Percentiles rank a stretch among this genome's conserved stretches.
These are phyloP conservation scores for Aspergillus awamori DNA, from an alignment of 2,329 filamentous ascomycete species.

Conservation along the genomic window DNA sequence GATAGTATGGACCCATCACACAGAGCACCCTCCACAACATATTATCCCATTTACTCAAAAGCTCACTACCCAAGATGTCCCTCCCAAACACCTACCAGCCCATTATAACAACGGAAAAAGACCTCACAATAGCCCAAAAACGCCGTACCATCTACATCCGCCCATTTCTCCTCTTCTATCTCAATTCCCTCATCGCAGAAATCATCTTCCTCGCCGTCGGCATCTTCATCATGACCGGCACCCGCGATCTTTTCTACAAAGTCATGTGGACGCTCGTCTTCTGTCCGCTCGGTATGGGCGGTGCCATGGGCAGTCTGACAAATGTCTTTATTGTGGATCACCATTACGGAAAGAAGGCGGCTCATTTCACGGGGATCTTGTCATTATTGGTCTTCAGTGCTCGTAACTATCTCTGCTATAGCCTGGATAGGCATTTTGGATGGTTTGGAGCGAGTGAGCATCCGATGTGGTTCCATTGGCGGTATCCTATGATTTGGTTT, in stretches of 20 bases:
- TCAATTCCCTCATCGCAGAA: constrained; percentile 16
- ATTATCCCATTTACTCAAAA: no score
- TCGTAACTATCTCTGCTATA: constrained; percentile 22
- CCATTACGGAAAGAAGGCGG: constrained; percentile 20
- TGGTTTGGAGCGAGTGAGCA: constrained; percentile 15
- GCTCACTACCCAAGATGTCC: not conserved
- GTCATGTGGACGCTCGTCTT: constrained; percentile 20
- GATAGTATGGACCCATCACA: no score
- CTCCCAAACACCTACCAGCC: not conserved
- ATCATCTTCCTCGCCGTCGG: constrained; percentile 16
- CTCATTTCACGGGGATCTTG: constrained; percentile 16
- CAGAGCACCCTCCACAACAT: no score
- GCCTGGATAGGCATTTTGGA: constrained; percentile 15
- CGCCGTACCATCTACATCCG: constrained; percentile 15
- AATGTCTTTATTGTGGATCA: constrained; percentile 22
- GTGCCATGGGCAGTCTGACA: constrained; percentile 16
- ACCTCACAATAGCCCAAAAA: constrained; percentile 7
- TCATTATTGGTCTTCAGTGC: constrained; percentile 16
- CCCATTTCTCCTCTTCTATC: constrained; percentile 18
- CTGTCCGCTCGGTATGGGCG: constrained; percentile 20
- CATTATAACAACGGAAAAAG: not conserved
- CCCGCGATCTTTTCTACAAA: constrained; percentile 18
- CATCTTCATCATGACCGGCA: constrained; percentile 17
- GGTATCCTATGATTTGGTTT: constrained; percentile 13
- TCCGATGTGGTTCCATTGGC: constrained; percentile 18